Conservation (phyloP, 306 rosid species). For the Dalbergia oliveri region DNA sequence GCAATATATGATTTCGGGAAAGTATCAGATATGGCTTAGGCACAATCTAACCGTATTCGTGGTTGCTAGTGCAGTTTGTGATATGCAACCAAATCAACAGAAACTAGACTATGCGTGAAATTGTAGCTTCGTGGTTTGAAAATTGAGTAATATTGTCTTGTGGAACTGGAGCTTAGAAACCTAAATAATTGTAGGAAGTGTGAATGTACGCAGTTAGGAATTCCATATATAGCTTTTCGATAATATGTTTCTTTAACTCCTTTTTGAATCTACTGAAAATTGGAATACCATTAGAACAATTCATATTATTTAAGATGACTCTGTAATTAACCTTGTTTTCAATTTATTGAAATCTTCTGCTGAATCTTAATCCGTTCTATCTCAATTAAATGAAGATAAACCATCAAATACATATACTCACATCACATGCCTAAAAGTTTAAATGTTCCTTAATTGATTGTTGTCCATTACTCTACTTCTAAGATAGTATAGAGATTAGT, state of each 20-base stretch:
- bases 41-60: constrained; percentile 16
- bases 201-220: neutral
- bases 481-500: constrained; percentile 49
- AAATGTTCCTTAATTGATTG: neutral
- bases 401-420: neutral
- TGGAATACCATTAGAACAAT: neutral
- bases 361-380: neutral
- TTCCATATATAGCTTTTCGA: neutral
- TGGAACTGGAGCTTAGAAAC: constrained; percentile 10
- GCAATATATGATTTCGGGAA: constrained; percentile 17
- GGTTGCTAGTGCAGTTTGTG: constrained; percentile 21
- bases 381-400: neutral
- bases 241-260: neutral
- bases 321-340: neutral
- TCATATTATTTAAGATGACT: neutral
- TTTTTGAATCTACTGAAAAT: neutral
- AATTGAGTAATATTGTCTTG: constrained; percentile 17
- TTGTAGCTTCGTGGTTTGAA: constrained; percentile 36
- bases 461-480: neutral
- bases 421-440: neutral
- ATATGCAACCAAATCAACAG: constrained; percentile 41
- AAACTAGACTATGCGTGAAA: constrained; percentile 39
- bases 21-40: neutral
- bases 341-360: neutral
- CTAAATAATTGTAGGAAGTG: neutral